Evolutionary conservation across 768 basidiomycete genomes (phyloP).

Genomic region (Kwoniella sp.): DNA sequence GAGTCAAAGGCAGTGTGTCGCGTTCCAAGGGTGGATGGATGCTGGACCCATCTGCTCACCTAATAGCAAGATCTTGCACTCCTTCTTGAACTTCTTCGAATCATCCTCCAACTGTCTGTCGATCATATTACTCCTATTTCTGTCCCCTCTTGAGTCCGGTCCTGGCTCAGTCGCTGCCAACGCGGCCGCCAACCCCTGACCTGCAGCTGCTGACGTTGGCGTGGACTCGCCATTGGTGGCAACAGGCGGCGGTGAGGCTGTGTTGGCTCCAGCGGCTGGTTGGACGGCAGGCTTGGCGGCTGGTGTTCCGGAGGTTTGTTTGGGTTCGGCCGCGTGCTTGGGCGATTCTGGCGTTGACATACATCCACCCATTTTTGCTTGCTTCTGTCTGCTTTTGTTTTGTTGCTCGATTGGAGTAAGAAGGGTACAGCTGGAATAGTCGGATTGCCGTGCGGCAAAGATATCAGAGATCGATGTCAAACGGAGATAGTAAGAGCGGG

Average conservation of each 20-base stretch:
- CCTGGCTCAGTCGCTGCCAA: constrained; percentile 30
- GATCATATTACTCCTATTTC: constrained; percentile 60
- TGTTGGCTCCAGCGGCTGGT: neutral
- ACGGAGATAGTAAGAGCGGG: no score
- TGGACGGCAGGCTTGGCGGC: constrained; percentile 13
- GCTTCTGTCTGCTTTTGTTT: neutral
- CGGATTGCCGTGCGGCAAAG: no score
- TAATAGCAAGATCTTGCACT: constrained; percentile 90
- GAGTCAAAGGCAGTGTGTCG: neutral
- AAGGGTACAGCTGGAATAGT: no score
- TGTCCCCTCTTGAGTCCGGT: constrained; percentile 34
- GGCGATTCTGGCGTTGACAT: constrained; percentile 44
- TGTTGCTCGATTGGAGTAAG: no score
- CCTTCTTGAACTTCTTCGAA: constrained; percentile 73
- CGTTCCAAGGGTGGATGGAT: neutral
- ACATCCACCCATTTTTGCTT: constrained; percentile 47
- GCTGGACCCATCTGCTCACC: constrained; percentile 61
- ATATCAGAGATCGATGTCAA: no score
- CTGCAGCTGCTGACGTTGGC: constrained; percentile 10
- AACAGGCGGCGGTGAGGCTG: constrained; percentile 10
- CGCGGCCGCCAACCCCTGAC: constrained; percentile 41
- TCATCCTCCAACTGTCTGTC: constrained; percentile 87
- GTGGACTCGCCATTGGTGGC: constrained; percentile 23
- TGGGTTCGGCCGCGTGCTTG: constrained; percentile 27
- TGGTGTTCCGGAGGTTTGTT: constrained; percentile 15